phyloP scores from a whole-genome alignment of 768 basidiomycete genomes.

The Sporobolomyces roseus region DNA sequence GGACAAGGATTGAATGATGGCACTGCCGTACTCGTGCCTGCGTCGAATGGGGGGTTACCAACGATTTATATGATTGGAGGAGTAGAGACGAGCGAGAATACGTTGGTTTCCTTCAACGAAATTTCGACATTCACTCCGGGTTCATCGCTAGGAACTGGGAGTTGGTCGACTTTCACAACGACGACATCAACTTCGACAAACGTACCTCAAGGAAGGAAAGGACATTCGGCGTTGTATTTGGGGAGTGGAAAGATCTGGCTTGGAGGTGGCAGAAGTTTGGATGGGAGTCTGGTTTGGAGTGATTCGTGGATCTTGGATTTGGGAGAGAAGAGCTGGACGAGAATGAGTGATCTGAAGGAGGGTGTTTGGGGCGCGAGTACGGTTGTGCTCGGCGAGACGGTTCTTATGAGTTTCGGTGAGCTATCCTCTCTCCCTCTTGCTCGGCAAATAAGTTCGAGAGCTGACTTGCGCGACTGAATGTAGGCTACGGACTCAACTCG shows the following conservation, averaged over 20 bases:
- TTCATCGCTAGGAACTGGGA: background rate
- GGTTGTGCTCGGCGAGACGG: constrained; percentile 25
- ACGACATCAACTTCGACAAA: background rate
- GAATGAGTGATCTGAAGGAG: background rate
- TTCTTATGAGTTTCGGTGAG: constrained; percentile 32
- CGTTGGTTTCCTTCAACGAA: background rate
- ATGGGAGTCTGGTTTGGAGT: background rate
- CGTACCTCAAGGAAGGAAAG: background rate
- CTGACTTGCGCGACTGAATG: background rate
- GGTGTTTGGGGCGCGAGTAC: constrained; percentile 23
- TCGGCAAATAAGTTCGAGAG: accelerated
- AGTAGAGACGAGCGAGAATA: background rate
- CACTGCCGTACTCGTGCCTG: constrained; percentile 26
- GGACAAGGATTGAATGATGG: constrained; percentile 31
- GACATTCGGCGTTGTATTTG: constrained; percentile 23
- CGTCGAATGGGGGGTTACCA: background rate
- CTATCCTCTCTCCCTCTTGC: background rate
- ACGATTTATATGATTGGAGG: constrained; percentile 34
- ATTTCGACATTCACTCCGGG: constrained; percentile 26
- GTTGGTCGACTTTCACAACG: background rate
- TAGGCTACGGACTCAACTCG: constrained; percentile 26
- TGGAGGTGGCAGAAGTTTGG: constrained; percentile 24
- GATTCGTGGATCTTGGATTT: constrained; percentile 27
- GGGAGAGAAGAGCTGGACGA: constrained; percentile 1
- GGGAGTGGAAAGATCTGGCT: constrained; percentile 30